These are phyloP conservation scores for Jaltomata sinuosa DNA, from an alignment of 257 asterid genomes.

Conservation along the genomic window DNA sequence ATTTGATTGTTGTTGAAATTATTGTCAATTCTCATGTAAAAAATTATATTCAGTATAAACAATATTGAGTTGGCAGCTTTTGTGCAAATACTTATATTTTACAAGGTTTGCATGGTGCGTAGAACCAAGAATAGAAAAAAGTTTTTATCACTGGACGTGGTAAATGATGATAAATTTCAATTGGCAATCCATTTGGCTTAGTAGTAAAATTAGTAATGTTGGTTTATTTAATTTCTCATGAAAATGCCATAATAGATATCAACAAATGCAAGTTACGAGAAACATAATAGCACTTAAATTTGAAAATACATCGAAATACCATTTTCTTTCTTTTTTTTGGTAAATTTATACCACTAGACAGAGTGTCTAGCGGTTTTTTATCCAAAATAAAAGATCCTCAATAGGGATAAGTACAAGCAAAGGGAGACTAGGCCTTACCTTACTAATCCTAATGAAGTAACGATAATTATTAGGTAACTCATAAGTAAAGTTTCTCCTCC, in stretches of 20 bases:
- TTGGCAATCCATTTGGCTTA: not conserved
- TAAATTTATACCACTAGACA: too few relatives aligned
- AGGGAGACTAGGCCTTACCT: too few relatives aligned
- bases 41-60: not conserved
- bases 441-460: too few relatives aligned
- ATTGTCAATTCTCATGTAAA: not conserved
- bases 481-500: not conserved
- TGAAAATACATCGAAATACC: too few relatives aligned
- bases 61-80: not conserved
- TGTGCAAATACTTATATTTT: not conserved
- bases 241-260: not conserved
- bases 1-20: not conserved
- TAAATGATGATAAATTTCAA: not conserved
- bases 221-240: too few relatives aligned
- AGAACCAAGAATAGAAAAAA: not conserved
- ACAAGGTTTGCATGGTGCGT: not conserved
- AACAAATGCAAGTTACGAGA: not conserved
- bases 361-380: too few relatives aligned
- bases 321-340: too few relatives aligned
- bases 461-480: not conserved
- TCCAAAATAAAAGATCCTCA: too few relatives aligned
- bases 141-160: not conserved
- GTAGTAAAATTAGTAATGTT: not conserved
- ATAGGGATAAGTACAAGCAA: too few relatives aligned
- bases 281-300: not conserved